Conservation (phyloP, 768 basidiomycete genomes). For the Naganishia kalamii region DNA sequence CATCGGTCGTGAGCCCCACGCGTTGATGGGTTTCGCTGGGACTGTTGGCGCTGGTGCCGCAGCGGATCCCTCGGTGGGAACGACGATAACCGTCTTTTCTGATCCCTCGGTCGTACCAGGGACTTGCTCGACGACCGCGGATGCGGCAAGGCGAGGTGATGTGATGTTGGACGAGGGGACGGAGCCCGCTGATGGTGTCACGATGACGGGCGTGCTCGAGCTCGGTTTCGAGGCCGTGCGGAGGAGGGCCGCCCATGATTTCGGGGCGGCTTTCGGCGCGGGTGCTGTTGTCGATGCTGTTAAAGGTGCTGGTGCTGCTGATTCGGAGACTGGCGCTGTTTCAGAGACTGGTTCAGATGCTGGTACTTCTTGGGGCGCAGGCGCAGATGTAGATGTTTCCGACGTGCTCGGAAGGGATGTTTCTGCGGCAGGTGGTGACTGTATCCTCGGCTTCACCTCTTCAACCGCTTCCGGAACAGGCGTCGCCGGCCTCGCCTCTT, state of each 20-base stretch:
- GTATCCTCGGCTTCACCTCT: not conserved
- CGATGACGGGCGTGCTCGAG: not conserved
- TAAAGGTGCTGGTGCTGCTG: not conserved
- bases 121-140: slow-evolving; percentile 17
- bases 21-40: not conserved
- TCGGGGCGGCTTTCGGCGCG: slow-evolving; percentile 21
- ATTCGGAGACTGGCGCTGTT: too few species aligned
- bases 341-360: too few species aligned
- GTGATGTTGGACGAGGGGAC: slow-evolving; percentile 28
- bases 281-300: slow-evolving; percentile 20
- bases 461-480: not conserved
- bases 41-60: not conserved
- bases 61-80: slow-evolving; percentile 4
- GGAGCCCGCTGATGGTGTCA: slow-evolving; percentile 24
- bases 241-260: slow-evolving; percentile 41
- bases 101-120: not conserved
- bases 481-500: not conserved
- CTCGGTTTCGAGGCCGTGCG: slow-evolving; percentile 27
- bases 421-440: not conserved
- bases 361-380: too few species aligned
- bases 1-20: not conserved
- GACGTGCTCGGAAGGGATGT: not conserved
- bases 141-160: slow-evolving; percentile 17
- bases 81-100: slow-evolving; percentile 10
- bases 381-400: not conserved